Evolutionary conservation across 2,329 filamentous ascomycete genomes (phyloP).

Genomic region (Cladophialophora psammophila): DNA sequence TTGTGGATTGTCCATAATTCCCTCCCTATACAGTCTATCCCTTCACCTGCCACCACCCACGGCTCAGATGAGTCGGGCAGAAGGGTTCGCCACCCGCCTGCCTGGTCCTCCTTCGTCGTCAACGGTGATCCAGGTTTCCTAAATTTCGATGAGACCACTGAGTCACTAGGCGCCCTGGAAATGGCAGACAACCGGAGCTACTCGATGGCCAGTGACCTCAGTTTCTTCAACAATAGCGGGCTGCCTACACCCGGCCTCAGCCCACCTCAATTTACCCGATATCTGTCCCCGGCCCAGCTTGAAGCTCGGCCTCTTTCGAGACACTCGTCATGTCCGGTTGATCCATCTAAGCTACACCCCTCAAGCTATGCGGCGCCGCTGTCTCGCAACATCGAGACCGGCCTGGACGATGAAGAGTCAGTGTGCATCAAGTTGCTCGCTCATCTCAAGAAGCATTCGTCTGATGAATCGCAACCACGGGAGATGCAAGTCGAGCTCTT

Average conservation of each 20-base stretch:
- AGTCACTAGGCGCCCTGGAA: constrained; percentile 34
- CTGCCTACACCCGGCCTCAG: constrained; percentile 38
- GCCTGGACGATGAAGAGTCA: constrained; percentile 38
- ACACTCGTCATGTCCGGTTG: constrained; percentile 21
- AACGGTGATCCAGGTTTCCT: constrained; percentile 31
- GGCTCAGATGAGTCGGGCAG: constrained; percentile 30
- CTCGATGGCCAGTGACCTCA: constrained; percentile 32
- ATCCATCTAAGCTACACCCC: constrained; percentile 24
- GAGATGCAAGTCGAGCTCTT: constrained; percentile 35
- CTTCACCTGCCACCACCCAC: constrained; percentile 38
- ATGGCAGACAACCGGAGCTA: constrained; percentile 36
- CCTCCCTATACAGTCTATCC: constrained; percentile 32
- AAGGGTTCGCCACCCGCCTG: constrained; percentile 26
- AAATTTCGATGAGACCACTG: constrained; percentile 32
- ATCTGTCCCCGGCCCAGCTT: constrained; percentile 35
- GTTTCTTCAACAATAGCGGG: constrained; percentile 35
- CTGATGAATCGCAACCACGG: constrained; percentile 26
- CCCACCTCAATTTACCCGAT: constrained; percentile 36
- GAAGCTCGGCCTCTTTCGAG: constrained; percentile 31
- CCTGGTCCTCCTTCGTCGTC: constrained; percentile 35
- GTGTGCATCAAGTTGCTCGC: constrained; percentile 40
- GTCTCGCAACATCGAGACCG: constrained; percentile 2
- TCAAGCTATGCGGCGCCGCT: constrained; percentile 5
- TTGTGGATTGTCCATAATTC: constrained; percentile 31
- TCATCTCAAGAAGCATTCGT: constrained; percentile 37